Evolutionary conservation across 805 yeast genomes (phyloP).

Genomic region (Candida sphagnicola): DNA sequence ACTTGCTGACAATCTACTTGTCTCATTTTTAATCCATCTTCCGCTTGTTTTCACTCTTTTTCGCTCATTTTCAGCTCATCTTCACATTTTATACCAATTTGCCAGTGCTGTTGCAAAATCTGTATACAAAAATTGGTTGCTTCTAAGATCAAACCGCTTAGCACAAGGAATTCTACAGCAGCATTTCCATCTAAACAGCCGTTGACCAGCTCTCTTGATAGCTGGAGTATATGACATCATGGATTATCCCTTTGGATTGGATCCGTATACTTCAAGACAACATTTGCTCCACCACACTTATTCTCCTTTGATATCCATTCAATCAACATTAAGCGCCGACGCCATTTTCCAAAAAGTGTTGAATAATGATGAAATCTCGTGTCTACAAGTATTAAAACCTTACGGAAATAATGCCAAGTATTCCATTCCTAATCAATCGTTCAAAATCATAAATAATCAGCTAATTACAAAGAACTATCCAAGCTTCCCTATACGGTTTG

Average conservation of each 20-base stretch:
- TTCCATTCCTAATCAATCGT: constrained; percentile 34
- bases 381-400: constrained; percentile 48
- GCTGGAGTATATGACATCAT: too few relatives aligned
- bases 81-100: too few relatives aligned
- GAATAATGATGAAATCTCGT: constrained; percentile 29
- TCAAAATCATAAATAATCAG: constrained; percentile 50
- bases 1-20: too few relatives aligned
- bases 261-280: constrained; percentile 38
- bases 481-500: constrained; percentile 57
- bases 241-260: constrained; percentile 31
- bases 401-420: constrained; percentile 54
- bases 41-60: too few relatives aligned
- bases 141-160: too few relatives aligned
- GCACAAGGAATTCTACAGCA: too few relatives aligned
- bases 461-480: constrained; percentile 46
- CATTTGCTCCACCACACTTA: constrained; percentile 42
- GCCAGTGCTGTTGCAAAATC: too few relatives aligned
- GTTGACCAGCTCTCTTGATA: too few relatives aligned
- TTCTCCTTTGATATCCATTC: constrained; percentile 51
- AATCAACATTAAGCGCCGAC: constrained; percentile 45
- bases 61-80: too few relatives aligned
- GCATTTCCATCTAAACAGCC: too few relatives aligned
- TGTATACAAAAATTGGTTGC: too few relatives aligned
- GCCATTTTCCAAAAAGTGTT: constrained; percentile 38
- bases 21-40: too few relatives aligned